Evolutionary conservation across 441 rosid species (phyloP), one percentile per base, ranked within the genome.

Genomic region (Gossypium davidsonii): DNA sequence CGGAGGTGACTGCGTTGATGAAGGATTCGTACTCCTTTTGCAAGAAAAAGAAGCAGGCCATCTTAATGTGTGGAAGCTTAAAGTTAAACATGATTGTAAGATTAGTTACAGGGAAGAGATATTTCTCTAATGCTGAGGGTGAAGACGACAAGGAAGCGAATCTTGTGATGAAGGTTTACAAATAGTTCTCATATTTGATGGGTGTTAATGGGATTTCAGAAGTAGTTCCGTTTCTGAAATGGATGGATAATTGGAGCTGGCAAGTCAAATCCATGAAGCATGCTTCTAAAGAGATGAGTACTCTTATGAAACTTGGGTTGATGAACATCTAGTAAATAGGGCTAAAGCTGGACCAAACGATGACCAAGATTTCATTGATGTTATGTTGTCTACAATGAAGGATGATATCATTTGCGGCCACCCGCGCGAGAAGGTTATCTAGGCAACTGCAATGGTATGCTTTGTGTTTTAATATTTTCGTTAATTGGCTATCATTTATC

Each of bases 361-460:
- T 0, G 4, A 65, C 25, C 60, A 56, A 56, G n/a, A 56, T 56
- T 56, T 56, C 60, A 55, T 56, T 4, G 60, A 56, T 6, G 70
- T 76, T 3, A 39, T 83, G 77, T 20, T 85, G 0, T 57, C 75
- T 0, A 69, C 67, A 37, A 52, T 85, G 1, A 53, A 67, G 1
- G 77, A 77, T 15, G 76, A 67, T 21, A 25, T 65, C 12, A 55
- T 76, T 55, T 69, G 62, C 34, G 83, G 79, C 14, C 75, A 82
- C 59, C 21, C 79, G 0, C 80, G 77, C 0, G 80, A 83, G 8
- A 65, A 60, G 10, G 8, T 77, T 65, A 34, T 85, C 77, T 82
- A 85, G 70, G 89, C 89, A 7, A 85, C 83, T 6, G 44, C 76
- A 61, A 2, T 77, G 69, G 87, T 85, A 80, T 21, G 85, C 52